Evolutionary conservation across 164 flowering plant genomes (phyloP), one percentile per base, ranked within the genome.

Genomic region (Vitis amurensis): DNA sequence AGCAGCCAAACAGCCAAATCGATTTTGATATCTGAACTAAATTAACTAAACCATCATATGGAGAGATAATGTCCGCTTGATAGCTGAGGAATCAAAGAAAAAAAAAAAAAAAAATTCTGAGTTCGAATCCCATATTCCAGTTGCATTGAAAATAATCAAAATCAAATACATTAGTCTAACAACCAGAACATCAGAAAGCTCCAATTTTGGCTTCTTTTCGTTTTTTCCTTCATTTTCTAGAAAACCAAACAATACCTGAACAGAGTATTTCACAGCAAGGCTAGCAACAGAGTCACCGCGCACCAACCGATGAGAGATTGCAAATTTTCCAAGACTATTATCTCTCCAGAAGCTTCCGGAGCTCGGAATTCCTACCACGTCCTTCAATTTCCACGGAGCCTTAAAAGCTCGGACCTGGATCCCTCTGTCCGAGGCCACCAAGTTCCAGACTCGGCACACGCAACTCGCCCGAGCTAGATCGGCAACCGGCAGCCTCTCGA

Each of bases 401-500:
- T 58, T 83, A 75, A 95, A 95, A 3, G 91, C 87, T 14, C 76
- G 57, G 29, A 70, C 69, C 67, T 80, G 79, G 56, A 95, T 78
- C 30, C 88, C 95, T 48, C 77, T 67, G 37, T 89, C 93, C 17
- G 91, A 84, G 12, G 96, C 96, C 14, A 91, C 83, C 6, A 79
- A 68, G 61, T 73, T 71, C 98, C 99, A 94, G 3, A 73, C 16
- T 9, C 88, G 80, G 78, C 96, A 87, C 1, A 94, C 99, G 82
- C 98, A 88, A 44, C 94, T 83, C n/a, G 98, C 84, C 10, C 98
- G 88, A 6, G 98, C 98, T 14, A 94, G 80, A 74, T 92, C 99
- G 12, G 85, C 16, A 14, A 88, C 29, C 4, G 86, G 72, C 10
- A 94, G 87, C 47, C 79, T 75, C 83, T 83, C 78, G 66, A 94